These are phyloP conservation scores for Celoporthe dispersa DNA, from an alignment of 2,329 filamentous ascomycete species.

Conservation along the genomic window DNA sequence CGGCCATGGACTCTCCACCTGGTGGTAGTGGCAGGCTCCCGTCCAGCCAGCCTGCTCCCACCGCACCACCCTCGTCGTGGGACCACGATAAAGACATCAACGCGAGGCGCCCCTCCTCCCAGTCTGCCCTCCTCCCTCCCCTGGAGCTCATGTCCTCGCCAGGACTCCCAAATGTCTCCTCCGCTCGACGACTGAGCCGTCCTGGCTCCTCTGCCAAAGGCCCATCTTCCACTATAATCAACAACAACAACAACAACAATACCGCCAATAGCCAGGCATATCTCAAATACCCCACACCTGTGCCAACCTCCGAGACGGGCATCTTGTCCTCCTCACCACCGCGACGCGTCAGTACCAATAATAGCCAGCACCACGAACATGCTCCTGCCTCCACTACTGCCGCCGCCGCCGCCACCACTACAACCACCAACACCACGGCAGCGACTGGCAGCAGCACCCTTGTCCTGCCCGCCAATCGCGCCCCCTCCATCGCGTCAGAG, in stretches of 20 bases:
- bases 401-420: conserved; percentile 29
- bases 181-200: conserved; percentile 65
- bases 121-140: conserved; percentile 70
- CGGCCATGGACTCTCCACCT: conserved; percentile 28
- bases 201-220: conserved; percentile 40
- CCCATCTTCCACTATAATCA: conserved; percentile 9
- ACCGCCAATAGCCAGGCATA: conserved; percentile 43
- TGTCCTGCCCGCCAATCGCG: conserved; percentile 52
- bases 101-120: conserved; percentile 61
- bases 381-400: conserved; percentile 21
- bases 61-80: conserved; percentile 43
- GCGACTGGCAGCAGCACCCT: conserved; percentile 16
- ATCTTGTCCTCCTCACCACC: conserved; percentile 88
- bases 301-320: conserved; percentile 91
- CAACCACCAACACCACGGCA: conserved; percentile 20
- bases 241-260: background rate
- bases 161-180: conserved; percentile 64
- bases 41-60: conserved; percentile 22
- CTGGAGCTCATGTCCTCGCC: conserved; percentile 83
- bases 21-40: conserved; percentile 19
- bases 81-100: conserved; percentile 7
- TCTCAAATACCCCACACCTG: conserved; percentile 85
- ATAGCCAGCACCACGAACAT: background rate
- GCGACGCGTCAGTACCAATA: conserved; percentile 44
- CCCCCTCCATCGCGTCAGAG: conserved; percentile 70